These are phyloP conservation scores for Ogataea trehalophila DNA, from an alignment of 805 yeast species.

Conservation along the genomic window DNA sequence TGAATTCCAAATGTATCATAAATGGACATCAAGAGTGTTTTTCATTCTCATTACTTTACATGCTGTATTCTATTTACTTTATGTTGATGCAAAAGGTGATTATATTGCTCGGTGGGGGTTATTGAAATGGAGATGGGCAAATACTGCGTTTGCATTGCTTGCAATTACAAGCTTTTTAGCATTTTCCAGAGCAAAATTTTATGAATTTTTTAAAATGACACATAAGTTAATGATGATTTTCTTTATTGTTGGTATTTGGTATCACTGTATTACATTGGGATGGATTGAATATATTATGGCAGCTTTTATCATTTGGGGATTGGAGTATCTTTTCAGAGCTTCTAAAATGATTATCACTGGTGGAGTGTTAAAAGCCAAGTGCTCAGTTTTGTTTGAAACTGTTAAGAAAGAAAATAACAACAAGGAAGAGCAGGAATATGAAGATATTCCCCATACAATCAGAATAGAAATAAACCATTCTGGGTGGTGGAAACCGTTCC, in stretches of 20 bases:
- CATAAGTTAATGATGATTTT: slow-evolving; percentile 39
- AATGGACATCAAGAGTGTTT: slow-evolving; percentile 38
- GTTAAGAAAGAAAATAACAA: slow-evolving; percentile 2
- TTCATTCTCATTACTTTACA: slow-evolving; percentile 36
- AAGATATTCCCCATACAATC: slow-evolving; percentile 34
- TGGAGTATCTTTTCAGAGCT: slow-evolving; percentile 58
- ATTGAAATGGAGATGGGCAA: slow-evolving; percentile 41
- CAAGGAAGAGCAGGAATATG: neutral
- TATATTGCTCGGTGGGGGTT: slow-evolving; percentile 34
- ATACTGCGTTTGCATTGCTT: slow-evolving; percentile 30
- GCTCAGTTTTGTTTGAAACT: slow-evolving; percentile 27
- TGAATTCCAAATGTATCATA: slow-evolving; percentile 33
- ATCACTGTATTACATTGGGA: slow-evolving; percentile 42
- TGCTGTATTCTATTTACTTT: slow-evolving; percentile 34
- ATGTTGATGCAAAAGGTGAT: slow-evolving; percentile 32
- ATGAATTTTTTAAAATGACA: slow-evolving; percentile 41
- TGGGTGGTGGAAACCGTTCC: slow-evolving; percentile 46
- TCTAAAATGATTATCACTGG: slow-evolving; percentile 57
- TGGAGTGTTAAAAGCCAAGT: slow-evolving; percentile 46
- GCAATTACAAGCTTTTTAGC: slow-evolving; percentile 28
- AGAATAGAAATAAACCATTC: slow-evolving; percentile 49
- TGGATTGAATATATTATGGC: slow-evolving; percentile 51
- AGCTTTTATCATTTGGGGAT: slow-evolving; percentile 61
- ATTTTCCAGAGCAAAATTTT: slow-evolving; percentile 31
- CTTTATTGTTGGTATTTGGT: slow-evolving; percentile 42